These are phyloP conservation scores for Periconia digitata DNA, from an alignment of 2,329 filamentous ascomycete species.

Conservation along the genomic window DNA sequence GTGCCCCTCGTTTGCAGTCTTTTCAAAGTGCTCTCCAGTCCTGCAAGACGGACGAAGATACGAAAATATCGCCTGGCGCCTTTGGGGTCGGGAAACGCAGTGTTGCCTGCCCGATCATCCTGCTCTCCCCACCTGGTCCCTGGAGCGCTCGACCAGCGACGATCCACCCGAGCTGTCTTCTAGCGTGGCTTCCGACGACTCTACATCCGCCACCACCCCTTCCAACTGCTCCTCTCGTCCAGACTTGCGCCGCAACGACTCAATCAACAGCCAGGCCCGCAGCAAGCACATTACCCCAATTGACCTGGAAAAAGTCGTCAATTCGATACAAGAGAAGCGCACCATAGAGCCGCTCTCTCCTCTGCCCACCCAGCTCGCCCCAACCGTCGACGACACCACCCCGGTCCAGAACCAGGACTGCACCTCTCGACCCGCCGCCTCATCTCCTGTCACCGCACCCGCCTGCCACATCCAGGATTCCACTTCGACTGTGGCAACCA, in stretches of 20 bases:
- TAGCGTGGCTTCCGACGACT: constrained; percentile 49
- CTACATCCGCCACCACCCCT: constrained; percentile 50
- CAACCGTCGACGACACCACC: constrained; percentile 10
- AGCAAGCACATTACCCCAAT: constrained; percentile 89
- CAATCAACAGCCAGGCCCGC: constrained; percentile 68
- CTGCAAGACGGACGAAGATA: constrained; percentile 89
- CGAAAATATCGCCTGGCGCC: constrained; percentile 86
- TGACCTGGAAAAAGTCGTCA: constrained; percentile 91
- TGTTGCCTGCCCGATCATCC: constrained; percentile 70
- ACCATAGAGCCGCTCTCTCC: constrained; percentile 61
- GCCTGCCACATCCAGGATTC: constrained; percentile 58
- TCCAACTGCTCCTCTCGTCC: constrained; percentile 58
- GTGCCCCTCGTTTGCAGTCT: constrained; percentile 63
- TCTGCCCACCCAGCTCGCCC: constrained; percentile 44
- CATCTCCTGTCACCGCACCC: constrained; percentile 32
- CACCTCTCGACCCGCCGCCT: constrained; percentile 49
- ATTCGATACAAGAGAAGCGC: constrained; percentile 84
- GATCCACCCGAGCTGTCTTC: constrained; percentile 50
- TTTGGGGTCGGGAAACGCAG: constrained; percentile 93
- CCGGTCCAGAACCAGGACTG: constrained; percentile 35
- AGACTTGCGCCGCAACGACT: constrained; percentile 70
- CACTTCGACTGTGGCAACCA: constrained; percentile 55
- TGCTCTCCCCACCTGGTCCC: constrained; percentile 35
- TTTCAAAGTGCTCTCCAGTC: constrained; percentile 90
- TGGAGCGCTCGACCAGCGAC: constrained; percentile 29